Percentiles rank a stretch among this genome's conserved stretches.
phyloP scores from a whole-genome alignment of 108 stramenopile genomes.

The Stephanodiscus triporus region DNA sequence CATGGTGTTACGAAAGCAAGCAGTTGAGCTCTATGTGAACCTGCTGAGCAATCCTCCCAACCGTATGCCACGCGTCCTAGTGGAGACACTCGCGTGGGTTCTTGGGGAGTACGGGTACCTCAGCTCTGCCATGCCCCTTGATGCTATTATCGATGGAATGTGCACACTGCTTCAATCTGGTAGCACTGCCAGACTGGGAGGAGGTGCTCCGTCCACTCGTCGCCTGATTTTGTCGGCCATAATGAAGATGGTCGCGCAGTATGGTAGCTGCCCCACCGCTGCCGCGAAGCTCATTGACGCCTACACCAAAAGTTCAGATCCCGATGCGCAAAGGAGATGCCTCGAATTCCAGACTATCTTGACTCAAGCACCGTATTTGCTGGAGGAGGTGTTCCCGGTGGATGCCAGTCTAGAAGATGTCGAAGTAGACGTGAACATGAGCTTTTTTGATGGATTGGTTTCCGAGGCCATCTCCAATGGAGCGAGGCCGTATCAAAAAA shows the following conservation, averaged over 20 bases:
- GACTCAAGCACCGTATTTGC: slow-evolving; percentile 69
- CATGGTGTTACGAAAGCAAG: slow-evolving; percentile 86
- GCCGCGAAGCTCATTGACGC: slow-evolving; percentile 88
- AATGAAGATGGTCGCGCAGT: slow-evolving; percentile 94
- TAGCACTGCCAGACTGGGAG: slow-evolving; percentile 38
- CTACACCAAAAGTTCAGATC: slow-evolving; percentile 85
- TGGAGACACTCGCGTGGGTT: slow-evolving; percentile 97
- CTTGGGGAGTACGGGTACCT: slow-evolving; percentile 98
- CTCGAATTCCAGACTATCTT: slow-evolving; percentile 89
- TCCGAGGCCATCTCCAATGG: slow-evolving; percentile 85
- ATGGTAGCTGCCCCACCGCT: slow-evolving; percentile 83
- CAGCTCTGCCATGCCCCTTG: slow-evolving; percentile 60
- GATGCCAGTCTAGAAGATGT: slow-evolving; percentile 94
- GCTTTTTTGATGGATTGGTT: slow-evolving; percentile 90
- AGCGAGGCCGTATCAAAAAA: slow-evolving; percentile 84
- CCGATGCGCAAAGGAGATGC: slow-evolving; percentile 92
- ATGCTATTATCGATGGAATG: slow-evolving; percentile 74
- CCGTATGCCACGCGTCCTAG: slow-evolving; percentile 79
- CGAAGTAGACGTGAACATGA: slow-evolving; percentile 87
- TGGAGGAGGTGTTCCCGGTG: slow-evolving; percentile 93
- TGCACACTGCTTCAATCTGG: slow-evolving; percentile 57
- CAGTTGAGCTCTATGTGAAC: slow-evolving; percentile 89
- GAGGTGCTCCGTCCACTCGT: slow-evolving; percentile 72
- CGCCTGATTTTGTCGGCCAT: slow-evolving; percentile 86
- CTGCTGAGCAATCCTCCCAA: slow-evolving; percentile 74